phyloP scores from a whole-genome alignment of 768 basidiomycete genomes.

The Lactifluus piperatus region DNA sequence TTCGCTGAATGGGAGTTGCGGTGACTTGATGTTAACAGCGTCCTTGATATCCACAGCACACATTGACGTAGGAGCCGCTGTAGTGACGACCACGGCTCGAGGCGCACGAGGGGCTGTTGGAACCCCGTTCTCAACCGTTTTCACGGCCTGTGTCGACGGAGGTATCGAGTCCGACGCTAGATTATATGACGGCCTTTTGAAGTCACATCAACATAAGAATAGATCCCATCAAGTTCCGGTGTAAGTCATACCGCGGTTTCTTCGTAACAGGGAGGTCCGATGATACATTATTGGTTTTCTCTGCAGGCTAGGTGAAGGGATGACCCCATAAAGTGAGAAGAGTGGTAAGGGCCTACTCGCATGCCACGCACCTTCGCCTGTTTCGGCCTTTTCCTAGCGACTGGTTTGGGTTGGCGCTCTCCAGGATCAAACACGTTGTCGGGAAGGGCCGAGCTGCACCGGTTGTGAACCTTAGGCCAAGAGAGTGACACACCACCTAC shows the following conservation, averaged over 20 bases:
- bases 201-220: slow-evolving; percentile 10
- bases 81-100: slow-evolving; percentile 32
- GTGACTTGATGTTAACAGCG: slow-evolving; percentile 43
- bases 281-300: slow-evolving; percentile 16
- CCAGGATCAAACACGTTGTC: slow-evolving; percentile 78
- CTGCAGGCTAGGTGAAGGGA: slow-evolving; percentile 6
- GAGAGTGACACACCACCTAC: slow-evolving; percentile 32
- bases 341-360: background rate
- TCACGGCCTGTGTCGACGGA: background rate
- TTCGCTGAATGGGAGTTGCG: slow-evolving; percentile 48
- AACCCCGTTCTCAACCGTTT: slow-evolving; percentile 14
- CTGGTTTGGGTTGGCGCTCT: slow-evolving; percentile 61
- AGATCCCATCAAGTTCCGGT: slow-evolving; percentile 4
- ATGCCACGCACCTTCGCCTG: slow-evolving; percentile 38
- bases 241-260: slow-evolving; percentile 19
- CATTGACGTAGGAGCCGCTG: slow-evolving; percentile 26
- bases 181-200: slow-evolving; percentile 17
- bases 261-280: slow-evolving; percentile 18
- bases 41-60: slow-evolving; percentile 34
- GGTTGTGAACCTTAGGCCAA: slow-evolving; percentile 6
- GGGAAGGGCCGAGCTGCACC: slow-evolving; percentile 57
- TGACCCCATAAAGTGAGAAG: background rate
- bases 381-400: slow-evolving; percentile 67
- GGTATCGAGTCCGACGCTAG: slow-evolving; percentile 6
- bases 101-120: slow-evolving; percentile 24